Percentiles rank a stretch among this genome's conserved stretches.
These are phyloP conservation scores for Eremomyces bilateralis DNA, from an alignment of 495 filamentous ascomycete genomes.

Conservation along the genomic window DNA sequence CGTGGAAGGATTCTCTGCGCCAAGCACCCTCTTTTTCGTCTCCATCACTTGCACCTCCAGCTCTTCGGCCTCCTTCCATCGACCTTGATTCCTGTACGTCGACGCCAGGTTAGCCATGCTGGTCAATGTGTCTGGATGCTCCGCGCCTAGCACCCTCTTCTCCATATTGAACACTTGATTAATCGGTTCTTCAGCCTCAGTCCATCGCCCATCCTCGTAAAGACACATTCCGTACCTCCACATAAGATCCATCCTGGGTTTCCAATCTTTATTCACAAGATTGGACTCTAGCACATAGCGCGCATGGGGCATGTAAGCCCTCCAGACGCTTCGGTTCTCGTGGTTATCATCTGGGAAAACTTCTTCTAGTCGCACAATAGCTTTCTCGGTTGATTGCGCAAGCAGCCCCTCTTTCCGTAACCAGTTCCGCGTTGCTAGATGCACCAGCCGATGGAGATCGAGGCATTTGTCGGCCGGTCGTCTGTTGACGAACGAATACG, in stretches of 20 bases:
- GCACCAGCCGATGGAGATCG: conserved; percentile 10
- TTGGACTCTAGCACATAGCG: background rate
- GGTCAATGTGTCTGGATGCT: too few relatives aligned
- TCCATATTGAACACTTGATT: conserved; percentile 3
- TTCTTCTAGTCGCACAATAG: conserved; percentile 1
- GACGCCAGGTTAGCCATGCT: too few relatives aligned
- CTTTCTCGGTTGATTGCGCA: background rate
- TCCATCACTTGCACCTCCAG: too few relatives aligned
- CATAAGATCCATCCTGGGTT: background rate
- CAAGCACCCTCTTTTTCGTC: too few relatives aligned
- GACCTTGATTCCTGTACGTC: too few relatives aligned
- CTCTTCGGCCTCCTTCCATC: too few relatives aligned
- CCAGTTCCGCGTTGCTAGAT: conserved; percentile 18
- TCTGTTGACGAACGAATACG: conserved; percentile 17
- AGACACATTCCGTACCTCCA: conserved; percentile 1
- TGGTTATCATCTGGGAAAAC: too few relatives aligned
- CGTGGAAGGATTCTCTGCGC: too few relatives aligned
- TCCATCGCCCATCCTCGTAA: conserved; percentile 1
- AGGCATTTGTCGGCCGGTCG: background rate
- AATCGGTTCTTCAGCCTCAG: conserved; percentile 2
- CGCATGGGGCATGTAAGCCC: conserved; percentile 2
- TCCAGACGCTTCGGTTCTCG: background rate
- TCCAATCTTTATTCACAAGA: background rate
- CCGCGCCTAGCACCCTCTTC: too few relatives aligned
- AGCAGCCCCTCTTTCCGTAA: conserved; percentile 10